Percentiles rank a stretch among this genome's conserved stretches.
phyloP scores from a whole-genome alignment of 2,329 filamentous ascomycete genomes.

The Pseudomassariella vexata region DNA sequence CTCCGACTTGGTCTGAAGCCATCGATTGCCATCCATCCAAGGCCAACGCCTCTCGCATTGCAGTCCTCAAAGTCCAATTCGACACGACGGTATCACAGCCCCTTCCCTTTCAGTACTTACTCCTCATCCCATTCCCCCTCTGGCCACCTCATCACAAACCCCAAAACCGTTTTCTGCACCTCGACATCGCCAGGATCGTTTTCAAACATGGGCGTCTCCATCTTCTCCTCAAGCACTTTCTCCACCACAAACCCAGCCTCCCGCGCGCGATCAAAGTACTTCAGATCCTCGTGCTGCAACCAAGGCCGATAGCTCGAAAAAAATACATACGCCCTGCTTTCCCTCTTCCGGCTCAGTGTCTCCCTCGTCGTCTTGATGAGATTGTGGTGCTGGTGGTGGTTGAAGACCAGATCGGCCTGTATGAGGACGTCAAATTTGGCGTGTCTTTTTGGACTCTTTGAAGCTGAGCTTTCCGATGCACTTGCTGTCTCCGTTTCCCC shows the following conservation, averaged over 20 bases:
- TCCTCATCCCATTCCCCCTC: slow-evolving; percentile 28
- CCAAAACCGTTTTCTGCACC: slow-evolving; percentile 75
- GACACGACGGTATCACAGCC: not conserved
- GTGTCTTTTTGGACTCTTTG: too few relatives aligned
- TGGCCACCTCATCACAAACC: slow-evolving; percentile 67
- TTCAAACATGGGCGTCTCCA: slow-evolving; percentile 86
- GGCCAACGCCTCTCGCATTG: too few relatives aligned
- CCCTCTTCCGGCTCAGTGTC: slow-evolving; percentile 52
- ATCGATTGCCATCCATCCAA: too few relatives aligned
- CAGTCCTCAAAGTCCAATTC: too few relatives aligned
- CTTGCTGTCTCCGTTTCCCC: too few relatives aligned
- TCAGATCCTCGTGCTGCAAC: slow-evolving; percentile 77
- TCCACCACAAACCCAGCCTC: slow-evolving; percentile 68
- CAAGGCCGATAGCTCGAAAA: slow-evolving; percentile 94
- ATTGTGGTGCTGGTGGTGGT: slow-evolving; percentile 79
- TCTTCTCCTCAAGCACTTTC: slow-evolving; percentile 73
- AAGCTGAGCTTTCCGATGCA: slow-evolving; percentile 10
- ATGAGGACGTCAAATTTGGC: slow-evolving; percentile 72
- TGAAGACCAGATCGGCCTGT: slow-evolving; percentile 84
- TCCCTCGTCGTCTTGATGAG: slow-evolving; percentile 66
- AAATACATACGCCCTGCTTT: slow-evolving; percentile 72
- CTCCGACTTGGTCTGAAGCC: too few relatives aligned
- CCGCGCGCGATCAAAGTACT: slow-evolving; percentile 75
- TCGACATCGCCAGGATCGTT: slow-evolving; percentile 80
- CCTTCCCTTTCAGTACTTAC: slow-evolving; percentile 13